Evolutionary conservation across 164 flowering plant species (phyloP), one percentile per base, ranked within the genome.

Genomic region (grape (Vitis vinifera)): DNA sequence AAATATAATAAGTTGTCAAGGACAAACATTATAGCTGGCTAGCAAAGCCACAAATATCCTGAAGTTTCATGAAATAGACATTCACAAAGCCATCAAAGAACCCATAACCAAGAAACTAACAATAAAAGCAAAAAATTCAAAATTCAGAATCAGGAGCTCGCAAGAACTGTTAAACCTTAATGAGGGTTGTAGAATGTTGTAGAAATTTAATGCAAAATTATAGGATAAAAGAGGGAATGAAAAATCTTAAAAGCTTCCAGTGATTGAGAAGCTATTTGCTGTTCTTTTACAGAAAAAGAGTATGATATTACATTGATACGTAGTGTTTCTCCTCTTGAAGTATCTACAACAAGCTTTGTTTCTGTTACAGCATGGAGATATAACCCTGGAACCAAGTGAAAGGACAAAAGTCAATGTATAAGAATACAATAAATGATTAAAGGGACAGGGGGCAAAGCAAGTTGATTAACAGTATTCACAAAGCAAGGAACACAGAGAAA

Each of bases 281-380:
- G 7, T 6, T 16, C 7, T 53, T 31, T 52, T 9, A n/a, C 55
- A 53, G 13, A 37, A 37, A 50, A 58, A 59, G 60, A 30, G 44
- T 31, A 68, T 27, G 60, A 65, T 10, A 67, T 79, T 89, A 91
- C 94, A 88, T 89, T 88, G 75, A 89, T 88, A 23, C 87, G 85
- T 62, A 91, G 81, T 31, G 85, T 83, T 77, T 85, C 94, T 66
- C 91, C 94, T 69, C 97, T 91, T 55, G 97, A 89, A n/a, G 97
- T 91, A 68, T 91, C 97, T 0, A 91, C 97, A 7, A 84, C 82
- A 56, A 91, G 89, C 85, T 89, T 80, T 29, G 97, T 87, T 74
- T 89, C 94, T 15, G 97, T 84, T 31, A 85, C 88, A 56, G 90
- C 76, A 74, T 88, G 85, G 3, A 91, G 87, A 76, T 88, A 91